Base-by-base conservation (phyloP, 2,329 filamentous ascomycete genomes). In the Colletotrichum liaoningense region DNA sequence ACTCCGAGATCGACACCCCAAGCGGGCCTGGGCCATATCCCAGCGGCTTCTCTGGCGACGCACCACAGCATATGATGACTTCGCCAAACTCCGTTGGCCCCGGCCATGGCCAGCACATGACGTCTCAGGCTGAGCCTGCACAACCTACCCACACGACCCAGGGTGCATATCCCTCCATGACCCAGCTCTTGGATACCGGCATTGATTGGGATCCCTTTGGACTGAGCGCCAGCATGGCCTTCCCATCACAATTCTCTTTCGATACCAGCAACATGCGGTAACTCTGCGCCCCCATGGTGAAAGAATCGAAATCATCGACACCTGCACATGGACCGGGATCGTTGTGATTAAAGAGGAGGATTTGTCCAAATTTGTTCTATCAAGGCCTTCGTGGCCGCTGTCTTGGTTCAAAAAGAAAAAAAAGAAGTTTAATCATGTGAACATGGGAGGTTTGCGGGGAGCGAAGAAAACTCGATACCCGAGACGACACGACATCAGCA, bases 171-270 rank as follows among this genome's bases (percentile, higher is more conserved):
- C 88, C 89, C 6, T 89, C 88, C 24, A 91, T 91, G 89, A 89
- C 88, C 4, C 88, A 90, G 78, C 81, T 91, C 8, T 81, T 91
- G 55, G 95, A 98, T 79, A 93, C 95, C 22, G 94, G 95, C 84
- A 87, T 97, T 62, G 95, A 98, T 80, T 94, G 95, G 83, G 95
- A 98, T 82, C 96, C 96, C 0, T 98, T 98, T 79, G 95, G 95
- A 14, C 87, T 98, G 65, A 96, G 94, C 72, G 95, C 95, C 46
- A 97, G 94, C 84, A 98, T 98, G 96, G 94, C 96, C 76, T 98
- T 98, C 79, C 95, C 95, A 12, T 94, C 93, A 2, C 93, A 94
- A 69, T 97, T 95, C 82, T 90, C 91, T 64, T 95, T 94, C 80
- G 91, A 93, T 75, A 90, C 89, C 63, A 86, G 88, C 80, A 90